Evolutionary conservation across 2,329 filamentous ascomycete genomes (phyloP).

Genomic region (Aspergillus phoenicis): DNA sequence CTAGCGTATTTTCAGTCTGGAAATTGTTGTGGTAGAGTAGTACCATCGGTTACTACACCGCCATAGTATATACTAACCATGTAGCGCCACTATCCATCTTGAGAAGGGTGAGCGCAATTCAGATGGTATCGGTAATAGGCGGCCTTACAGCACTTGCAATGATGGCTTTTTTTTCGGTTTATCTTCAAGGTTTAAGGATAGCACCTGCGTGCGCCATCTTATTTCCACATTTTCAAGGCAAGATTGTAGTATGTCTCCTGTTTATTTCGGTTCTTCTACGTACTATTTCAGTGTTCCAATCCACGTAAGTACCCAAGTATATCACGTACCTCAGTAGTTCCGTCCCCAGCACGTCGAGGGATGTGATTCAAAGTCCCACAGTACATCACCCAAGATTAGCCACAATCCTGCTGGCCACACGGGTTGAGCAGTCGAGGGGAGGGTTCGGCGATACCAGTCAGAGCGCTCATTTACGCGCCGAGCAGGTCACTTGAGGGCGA

Average conservation of each 20-base stretch:
- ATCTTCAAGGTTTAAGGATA: too few species aligned
- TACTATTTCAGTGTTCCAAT: not conserved
- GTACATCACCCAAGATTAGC: constrained; percentile 5
- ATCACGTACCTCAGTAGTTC: not conserved
- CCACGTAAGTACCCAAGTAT: not conserved
- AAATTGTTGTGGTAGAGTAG: too few species aligned
- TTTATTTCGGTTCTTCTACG: not conserved
- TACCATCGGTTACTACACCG: too few species aligned
- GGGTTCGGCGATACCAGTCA: not conserved
- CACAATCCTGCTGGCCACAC: constrained; percentile 5
- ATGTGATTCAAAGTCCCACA: constrained; percentile 1
- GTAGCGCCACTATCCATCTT: too few species aligned
- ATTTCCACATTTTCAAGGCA: too few species aligned
- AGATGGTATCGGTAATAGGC: too few species aligned
- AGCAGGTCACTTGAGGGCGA: constrained; percentile 22
- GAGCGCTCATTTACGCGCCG: constrained; percentile 22
- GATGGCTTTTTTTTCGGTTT: too few species aligned
- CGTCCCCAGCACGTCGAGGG: not conserved
- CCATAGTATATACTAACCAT: too few species aligned
- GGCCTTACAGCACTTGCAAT: too few species aligned
- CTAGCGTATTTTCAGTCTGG: too few species aligned
- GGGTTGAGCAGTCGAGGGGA: constrained; percentile 5
- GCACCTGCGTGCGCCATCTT: too few species aligned
- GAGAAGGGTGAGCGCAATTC: too few species aligned
- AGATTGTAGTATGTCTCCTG: not conserved